Conservation (phyloP, 2,329 filamentous ascomycete species). For the Metarhizium sp. region DNA sequence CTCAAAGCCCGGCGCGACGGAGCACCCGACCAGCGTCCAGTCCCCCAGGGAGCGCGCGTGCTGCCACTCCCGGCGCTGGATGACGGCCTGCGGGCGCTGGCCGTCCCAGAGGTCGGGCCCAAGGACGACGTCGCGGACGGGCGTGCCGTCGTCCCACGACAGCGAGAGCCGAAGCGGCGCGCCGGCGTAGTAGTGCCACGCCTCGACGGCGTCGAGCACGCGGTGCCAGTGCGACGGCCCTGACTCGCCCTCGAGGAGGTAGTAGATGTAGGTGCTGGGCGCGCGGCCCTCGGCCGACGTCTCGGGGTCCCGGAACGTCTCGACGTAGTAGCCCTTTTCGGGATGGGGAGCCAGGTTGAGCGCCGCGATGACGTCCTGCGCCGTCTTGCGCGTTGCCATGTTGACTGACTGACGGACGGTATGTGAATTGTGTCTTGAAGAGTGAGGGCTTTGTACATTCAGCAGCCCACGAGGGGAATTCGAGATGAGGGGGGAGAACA, state of each 20-base stretch:
- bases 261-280: slow-evolving; percentile 41
- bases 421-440: too few relatives aligned
- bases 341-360: slow-evolving; percentile 33
- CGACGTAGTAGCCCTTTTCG: slow-evolving; percentile 39
- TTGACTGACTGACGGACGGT: too few relatives aligned
- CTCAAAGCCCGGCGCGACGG: slow-evolving; percentile 18
- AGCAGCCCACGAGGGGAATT: too few relatives aligned
- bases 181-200: slow-evolving; percentile 46
- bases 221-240: slow-evolving; percentile 41
- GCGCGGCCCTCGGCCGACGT: slow-evolving; percentile 24
- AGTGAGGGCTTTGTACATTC: too few relatives aligned
- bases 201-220: slow-evolving; percentile 34
- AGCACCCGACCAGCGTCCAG: slow-evolving; percentile 38
- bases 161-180: slow-evolving; percentile 37
- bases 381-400: slow-evolving; percentile 13
- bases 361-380: slow-evolving; percentile 31
- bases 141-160: slow-evolving; percentile 32
- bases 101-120: slow-evolving; percentile 32
- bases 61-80: slow-evolving; percentile 35
- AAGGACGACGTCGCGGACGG: slow-evolving; percentile 24
- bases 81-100: slow-evolving; percentile 33
- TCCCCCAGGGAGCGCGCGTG: slow-evolving; percentile 32
- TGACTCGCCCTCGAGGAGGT: slow-evolving; percentile 34
- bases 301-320: slow-evolving; percentile 35
- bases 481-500: too few relatives aligned